Base-by-base conservation (phyloP, 306 rosid genomes). In the Cicer arietinum region DNA sequence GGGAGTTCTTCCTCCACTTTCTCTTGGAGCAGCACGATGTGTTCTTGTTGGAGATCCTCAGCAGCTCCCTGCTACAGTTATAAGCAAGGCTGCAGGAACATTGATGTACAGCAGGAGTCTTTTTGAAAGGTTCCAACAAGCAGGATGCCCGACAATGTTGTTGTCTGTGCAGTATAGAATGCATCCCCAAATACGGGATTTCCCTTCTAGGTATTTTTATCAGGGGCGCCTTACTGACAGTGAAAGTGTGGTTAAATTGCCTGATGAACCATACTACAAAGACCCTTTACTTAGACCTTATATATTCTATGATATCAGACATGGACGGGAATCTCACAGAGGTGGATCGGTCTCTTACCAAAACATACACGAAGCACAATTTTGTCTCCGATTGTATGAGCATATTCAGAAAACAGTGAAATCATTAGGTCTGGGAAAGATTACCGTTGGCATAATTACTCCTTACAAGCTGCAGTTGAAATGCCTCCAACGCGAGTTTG, bases 21-120 rank as follows among this genome's bases (percentile, higher is more conserved):
- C 99, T 42, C 97, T 91, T 74, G 99, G 99, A 64, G 99, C 97
- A 70, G 97, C 99, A 37, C 83, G 99, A 8, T 94, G 99, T 74
- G 99, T 94, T 85, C 97, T 94, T 66, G 97, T 94, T 64, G 99
- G 99, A 83, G 99, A 94, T 85, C 99, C 99, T 59, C 99, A 94
- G 85, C 97, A 94, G 86, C 99, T 92, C 80, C 99, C 99, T 37
- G 97, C 99, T 9, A 94, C 97, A 18, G 99, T 94, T 80, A 94
- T 94, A 71, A 94, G 99, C 86, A 94, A 94, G 92, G 99, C 99
- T 18, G 97, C 99, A 30, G 99, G 99, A 73, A 94, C 97, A 50
- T 83, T 94, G 89, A 83, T 94, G 83, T 94, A 94, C 69, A 94
- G 97, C 82, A 86, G 99, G 77, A 94, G 99, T 79, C 96, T 94